Base-by-base conservation (phyloP, 2,329 filamentous ascomycete species). In the Fusarium albosuccineum region DNA sequence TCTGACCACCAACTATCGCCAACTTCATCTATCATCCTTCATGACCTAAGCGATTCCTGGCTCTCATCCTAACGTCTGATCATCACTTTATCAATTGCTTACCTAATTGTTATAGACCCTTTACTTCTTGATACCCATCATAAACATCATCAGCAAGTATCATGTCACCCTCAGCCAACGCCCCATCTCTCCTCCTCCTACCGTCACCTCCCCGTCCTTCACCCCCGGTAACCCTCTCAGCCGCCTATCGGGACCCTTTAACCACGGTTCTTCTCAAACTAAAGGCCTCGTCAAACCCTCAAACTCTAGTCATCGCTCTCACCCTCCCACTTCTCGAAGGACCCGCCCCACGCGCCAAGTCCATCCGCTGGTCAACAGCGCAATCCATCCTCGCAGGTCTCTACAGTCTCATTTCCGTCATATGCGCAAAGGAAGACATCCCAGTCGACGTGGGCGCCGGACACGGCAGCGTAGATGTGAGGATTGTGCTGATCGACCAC, bases 341-440 rank as follows among this genome's bases (percentile, higher is more conserved):
- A 17, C 79, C 80, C 33, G 80, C 82, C 26, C 79, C 80, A 22
- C 57, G 52, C 17, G 41, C 45, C 36, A 84, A 64, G 40, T 86
- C 70, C 82, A 85, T 26, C 80, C 81, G 87, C 16, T 97, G 94
- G 85, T 75, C 83, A 34, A 80, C 85, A n/a, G 86, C 89, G 0
- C 93, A 97, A 77, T 83, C 85, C n/a, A 82, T 95, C 6, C 80
- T 97, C 22, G 91, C 92, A 3, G 87, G 87, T 27, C 76, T 97
- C 26, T 98, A 98, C 83, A 89, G 89, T 72, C 85, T 97, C 50
- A 82, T 96, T 57, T 91, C 91, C 34, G 81, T 89, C 45, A 82
- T 93, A n/a, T 93, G 91, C 65, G 87, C 89, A 11, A 84, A 88
- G 67, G 82, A 87, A 48, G 82, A 81, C 46, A 84, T 81, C 80